These are phyloP conservation scores for Arctium minus DNA, from an alignment of 129 eudicot species.

Conservation along the genomic window DNA sequence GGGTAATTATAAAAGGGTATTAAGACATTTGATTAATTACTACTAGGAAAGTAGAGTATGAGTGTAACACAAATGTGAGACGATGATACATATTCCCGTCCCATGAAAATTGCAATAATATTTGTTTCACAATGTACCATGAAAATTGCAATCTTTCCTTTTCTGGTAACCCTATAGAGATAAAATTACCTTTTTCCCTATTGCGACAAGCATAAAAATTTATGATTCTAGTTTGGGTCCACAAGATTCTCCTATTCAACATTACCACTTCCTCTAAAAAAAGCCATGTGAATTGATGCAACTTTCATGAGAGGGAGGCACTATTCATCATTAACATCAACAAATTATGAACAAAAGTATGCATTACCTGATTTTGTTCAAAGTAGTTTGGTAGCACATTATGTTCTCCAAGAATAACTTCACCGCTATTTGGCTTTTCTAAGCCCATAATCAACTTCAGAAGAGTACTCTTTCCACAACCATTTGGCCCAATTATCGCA, in stretches of 20 bases:
- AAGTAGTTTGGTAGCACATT: conserved; percentile 93
- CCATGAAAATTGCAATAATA: neutral
- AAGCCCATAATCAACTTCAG: conserved; percentile 82
- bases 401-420: conserved; percentile 83
- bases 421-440: conserved; percentile 59
- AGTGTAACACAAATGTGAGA: neutral
- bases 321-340: neutral
- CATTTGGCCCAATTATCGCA: conserved; percentile 93
- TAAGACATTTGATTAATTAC: neutral
- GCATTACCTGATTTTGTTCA: conserved; percentile 94
- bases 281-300: neutral
- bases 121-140: neutral
- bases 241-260: neutral
- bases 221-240: neutral
- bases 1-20: neutral
- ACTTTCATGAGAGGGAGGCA: neutral
- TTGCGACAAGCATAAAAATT: neutral
- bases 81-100: neutral
- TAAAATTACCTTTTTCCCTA: neutral
- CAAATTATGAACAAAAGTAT: neutral
- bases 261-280: neutral
- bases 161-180: neutral
- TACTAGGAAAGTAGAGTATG: neutral
- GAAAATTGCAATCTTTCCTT: neutral
- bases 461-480: conserved; percentile 95